Evolutionary conservation across 148 eudicot genomes (phyloP).

Genomic region (Limonium bicolor): DNA sequence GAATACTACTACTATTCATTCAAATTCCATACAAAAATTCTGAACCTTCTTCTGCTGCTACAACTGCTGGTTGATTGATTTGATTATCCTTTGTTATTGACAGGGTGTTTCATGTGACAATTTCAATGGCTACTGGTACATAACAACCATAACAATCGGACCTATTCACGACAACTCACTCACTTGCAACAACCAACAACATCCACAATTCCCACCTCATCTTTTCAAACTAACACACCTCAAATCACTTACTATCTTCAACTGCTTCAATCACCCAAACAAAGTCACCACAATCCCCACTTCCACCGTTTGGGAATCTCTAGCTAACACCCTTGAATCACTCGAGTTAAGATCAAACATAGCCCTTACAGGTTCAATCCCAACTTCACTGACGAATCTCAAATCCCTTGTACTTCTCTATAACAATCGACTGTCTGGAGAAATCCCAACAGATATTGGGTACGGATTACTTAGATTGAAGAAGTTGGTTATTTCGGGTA

Average conservation of each 20-base stretch:
- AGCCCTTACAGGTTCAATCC: conserved; percentile 46
- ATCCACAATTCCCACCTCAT: conserved; percentile 37
- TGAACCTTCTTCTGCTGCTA: too few species aligned
- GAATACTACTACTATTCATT: too few species aligned
- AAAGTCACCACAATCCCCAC: conserved; percentile 31
- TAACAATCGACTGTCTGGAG: conserved; percentile 55
- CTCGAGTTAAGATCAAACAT: conserved; percentile 73
- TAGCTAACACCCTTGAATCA: conserved; percentile 37
- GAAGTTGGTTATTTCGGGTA: conserved; percentile 49
- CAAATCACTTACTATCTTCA: conserved; percentile 60
- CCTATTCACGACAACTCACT: conserved; percentile 82
- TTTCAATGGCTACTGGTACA: conserved; percentile 70
- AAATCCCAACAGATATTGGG: conserved; percentile 43
- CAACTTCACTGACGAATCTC: conserved; percentile 34
- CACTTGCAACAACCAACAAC: conserved; percentile 30
- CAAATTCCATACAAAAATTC: too few species aligned
- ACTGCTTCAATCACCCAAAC: conserved; percentile 35
- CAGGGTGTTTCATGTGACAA: conserved; percentile 98
- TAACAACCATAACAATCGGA: conserved; percentile 60
- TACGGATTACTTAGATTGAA: conserved; percentile 35
- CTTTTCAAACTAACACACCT: conserved; percentile 47
- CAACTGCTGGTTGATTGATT: background rate
- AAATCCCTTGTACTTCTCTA: conserved; percentile 46
- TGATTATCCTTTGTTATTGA: background rate
- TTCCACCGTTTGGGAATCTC: conserved; percentile 34